Base-by-base conservation (phyloP, 75 land plant genomes). In the Selaginella moellendorffii region DNA sequence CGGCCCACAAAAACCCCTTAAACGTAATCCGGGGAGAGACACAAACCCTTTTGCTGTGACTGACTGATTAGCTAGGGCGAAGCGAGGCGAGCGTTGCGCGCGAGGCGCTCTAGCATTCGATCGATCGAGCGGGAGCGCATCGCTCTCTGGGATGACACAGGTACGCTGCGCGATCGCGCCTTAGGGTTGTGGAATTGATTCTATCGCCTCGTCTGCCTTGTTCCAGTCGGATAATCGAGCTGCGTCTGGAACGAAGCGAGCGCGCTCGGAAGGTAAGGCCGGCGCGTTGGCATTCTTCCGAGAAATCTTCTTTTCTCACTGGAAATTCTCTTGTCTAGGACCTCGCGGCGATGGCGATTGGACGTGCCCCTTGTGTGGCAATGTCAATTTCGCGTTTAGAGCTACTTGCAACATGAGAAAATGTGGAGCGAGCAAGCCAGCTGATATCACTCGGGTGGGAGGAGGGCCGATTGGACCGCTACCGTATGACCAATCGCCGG, bases 321-420 rank as follows among this genome's bases (percentile, higher is more conserved):
- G 27, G 1, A 2, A 29, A 22, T 62, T 24, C 17, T n/a, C 54
- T 14, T 42, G 23, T 71, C 62, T 42, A 90, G 97, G 88, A 66
- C 77, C 83, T 23, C 80, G 93, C 0, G 71, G 88, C 53, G 97
- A 90, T 69, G 97, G 91, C 66, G 97, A 90, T 69, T 90, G 97
- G 97, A 90, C 88, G 21, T 90, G 97, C 30, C 93, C 93, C 28
- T 83, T 87, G 62, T 90, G 97, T 77, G 97, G 97, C 20, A 90
- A 90, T 77, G 88, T 90, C 31, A 90, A 90, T 69, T 90, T 90
- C 52, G 86, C 97, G 30, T 90, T 90, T 70, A 76, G 97, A 74
- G 80, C 88, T 2, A 90, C 93, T 36, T 90, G 97, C 68, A 90
- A 90, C 29, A 84, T 90, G 97, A 85, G 88, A 18, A 90, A 84